Conservation (phyloP, 148 eudicot species). For the Pharnaceum exiguum region DNA sequence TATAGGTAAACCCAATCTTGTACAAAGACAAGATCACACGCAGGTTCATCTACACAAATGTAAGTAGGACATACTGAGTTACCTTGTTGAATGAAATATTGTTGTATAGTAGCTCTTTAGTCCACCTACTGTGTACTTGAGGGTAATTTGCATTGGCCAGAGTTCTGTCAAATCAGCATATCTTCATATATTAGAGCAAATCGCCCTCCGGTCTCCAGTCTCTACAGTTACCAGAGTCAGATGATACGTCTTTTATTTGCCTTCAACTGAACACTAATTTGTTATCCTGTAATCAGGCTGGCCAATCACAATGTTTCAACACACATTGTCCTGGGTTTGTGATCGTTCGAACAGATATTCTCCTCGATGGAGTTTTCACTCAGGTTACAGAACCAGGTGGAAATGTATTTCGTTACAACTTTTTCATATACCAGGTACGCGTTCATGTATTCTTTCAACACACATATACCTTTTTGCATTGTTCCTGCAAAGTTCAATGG, state of each 20-base stretch:
- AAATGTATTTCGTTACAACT: neutral
- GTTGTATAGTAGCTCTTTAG: too few relatives aligned
- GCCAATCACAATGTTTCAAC: conserved; percentile 10
- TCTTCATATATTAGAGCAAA: too few relatives aligned
- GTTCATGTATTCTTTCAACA: too few relatives aligned
- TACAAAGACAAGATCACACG: conserved; percentile 8
- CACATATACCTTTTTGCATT: too few relatives aligned
- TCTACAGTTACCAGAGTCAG: too few relatives aligned
- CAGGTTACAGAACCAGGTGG: neutral
- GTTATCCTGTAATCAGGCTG: neutral
- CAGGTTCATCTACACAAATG: conserved; percentile 2
- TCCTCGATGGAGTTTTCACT: neutral
- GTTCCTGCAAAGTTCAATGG: neutral
- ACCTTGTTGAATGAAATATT: too few relatives aligned
- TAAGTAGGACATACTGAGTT: neutral
- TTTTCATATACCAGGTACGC: conserved; percentile 1
- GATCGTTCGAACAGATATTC: conserved; percentile 7
- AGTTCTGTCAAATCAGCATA: too few relatives aligned
- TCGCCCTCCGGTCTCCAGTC: too few relatives aligned
- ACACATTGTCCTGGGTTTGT: conserved; percentile 10
- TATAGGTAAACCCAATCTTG: conserved; percentile 11
- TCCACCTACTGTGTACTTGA: too few relatives aligned
- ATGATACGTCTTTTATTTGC: too few relatives aligned
- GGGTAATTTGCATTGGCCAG: too few relatives aligned
- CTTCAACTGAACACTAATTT: neutral